Evolutionary conservation across 1,284 basidiomycete species (phyloP).

Genomic region (Salmacisia buchloeana): DNA sequence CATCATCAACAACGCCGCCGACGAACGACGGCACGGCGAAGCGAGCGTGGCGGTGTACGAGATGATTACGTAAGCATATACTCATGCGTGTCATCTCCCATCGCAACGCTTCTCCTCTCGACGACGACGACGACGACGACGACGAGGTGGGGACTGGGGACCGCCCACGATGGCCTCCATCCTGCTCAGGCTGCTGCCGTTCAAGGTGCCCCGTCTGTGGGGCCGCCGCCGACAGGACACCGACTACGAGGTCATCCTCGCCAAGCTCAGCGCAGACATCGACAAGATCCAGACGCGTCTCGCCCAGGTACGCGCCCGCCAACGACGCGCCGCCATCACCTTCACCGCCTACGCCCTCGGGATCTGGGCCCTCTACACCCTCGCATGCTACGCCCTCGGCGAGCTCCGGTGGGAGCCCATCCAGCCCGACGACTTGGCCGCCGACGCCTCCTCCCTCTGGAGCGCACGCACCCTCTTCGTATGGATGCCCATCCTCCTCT

Average conservation of each 20-base stretch:
- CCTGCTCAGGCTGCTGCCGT: neutral
- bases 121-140: no score
- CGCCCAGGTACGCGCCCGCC: constrained; percentile 77
- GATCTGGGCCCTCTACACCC: constrained; percentile 72
- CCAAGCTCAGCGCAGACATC: constrained; percentile 54
- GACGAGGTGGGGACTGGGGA: no score
- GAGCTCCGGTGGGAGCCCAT: neutral
- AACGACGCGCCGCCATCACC: constrained; percentile 72
- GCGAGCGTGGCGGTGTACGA: no score
- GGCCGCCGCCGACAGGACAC: constrained; percentile 17
- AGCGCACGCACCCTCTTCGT: constrained; percentile 8
- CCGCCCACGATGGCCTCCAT: constrained; percentile 1
- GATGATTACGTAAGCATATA: no score
- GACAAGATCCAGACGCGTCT: constrained; percentile 64
- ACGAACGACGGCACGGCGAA: no score
- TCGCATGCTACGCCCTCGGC: constrained; percentile 61
- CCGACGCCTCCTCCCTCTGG: neutral
- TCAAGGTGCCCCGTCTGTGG: constrained; percentile 6
- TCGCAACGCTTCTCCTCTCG: no score
- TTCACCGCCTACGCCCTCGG: constrained; percentile 77
- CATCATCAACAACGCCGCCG: no score
- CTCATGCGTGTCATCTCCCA: no score
- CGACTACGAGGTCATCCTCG: constrained; percentile 57
- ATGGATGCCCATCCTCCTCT: constrained; percentile 24
- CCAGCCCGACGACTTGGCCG: constrained; percentile 1